Conservation (phyloP, 495 filamentous ascomycete species). For the Penicillium lagena region DNA sequence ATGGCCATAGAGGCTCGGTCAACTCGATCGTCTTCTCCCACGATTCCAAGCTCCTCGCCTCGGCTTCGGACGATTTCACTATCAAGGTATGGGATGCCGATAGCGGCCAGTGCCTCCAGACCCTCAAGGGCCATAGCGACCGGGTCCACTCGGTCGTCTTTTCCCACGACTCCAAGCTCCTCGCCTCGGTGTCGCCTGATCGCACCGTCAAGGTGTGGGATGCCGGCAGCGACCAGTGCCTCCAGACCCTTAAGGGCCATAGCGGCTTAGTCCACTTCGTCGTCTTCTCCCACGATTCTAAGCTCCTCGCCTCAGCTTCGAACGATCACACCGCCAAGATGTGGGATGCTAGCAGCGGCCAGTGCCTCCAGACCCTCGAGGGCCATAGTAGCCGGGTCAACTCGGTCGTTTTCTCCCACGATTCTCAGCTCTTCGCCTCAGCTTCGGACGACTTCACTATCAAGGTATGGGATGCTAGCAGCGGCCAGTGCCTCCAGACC, state of each 20-base stretch:
- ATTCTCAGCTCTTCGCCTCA: conserved; percentile 25
- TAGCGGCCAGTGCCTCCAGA: conserved; percentile 10
- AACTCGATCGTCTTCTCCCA: conserved; percentile 24
- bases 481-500: conserved; percentile 8
- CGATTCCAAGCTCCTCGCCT: conserved; percentile 24
- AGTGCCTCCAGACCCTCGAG: conserved; percentile 43
- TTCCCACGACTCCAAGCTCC: conserved; percentile 10
- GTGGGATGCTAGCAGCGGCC: conserved; percentile 58
- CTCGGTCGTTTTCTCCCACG: conserved; percentile 25
- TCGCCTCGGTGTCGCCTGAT: conserved; percentile 12
- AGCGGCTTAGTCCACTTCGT: no score
- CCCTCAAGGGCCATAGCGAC: conserved; percentile 13
- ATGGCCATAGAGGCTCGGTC: neutral
- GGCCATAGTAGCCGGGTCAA: neutral
- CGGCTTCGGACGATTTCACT: conserved; percentile 22
- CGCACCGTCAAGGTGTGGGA: conserved; percentile 16
- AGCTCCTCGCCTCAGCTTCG: conserved; percentile 2
- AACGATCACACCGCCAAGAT: conserved; percentile 6
- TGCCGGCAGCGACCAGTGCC: neutral
- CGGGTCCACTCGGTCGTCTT: conserved; percentile 14
- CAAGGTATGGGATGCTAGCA: conserved; percentile 19
- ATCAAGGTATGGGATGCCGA: conserved; percentile 21
- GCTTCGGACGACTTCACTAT: conserved; percentile 22
- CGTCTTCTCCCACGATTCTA: conserved; percentile 6
- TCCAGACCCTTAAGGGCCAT: neutral